These are phyloP conservation scores for Fusarium austroafricanum DNA, from an alignment of 2,329 filamentous ascomycete species.

Conservation along the genomic window DNA sequence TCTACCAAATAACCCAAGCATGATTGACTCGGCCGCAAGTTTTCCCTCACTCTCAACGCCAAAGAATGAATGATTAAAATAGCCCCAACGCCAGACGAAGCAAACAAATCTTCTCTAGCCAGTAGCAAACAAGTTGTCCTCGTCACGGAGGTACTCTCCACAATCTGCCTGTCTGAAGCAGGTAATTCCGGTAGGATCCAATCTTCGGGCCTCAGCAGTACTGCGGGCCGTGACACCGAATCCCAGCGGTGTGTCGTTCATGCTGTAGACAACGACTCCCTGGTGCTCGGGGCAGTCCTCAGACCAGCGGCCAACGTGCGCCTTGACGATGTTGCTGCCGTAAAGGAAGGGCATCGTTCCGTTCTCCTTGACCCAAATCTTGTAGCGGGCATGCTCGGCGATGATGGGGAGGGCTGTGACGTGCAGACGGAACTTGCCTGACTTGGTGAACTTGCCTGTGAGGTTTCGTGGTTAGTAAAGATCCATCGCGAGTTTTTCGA, in stretches of 20 bases:
- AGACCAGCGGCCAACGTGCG: constrained; percentile 80
- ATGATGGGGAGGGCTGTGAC: constrained; percentile 90
- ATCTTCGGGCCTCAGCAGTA: constrained; percentile 81
- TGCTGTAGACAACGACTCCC: constrained; percentile 88
- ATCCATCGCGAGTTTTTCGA: not conserved
- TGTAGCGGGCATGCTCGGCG: constrained; percentile 91
- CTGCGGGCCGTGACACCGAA: constrained; percentile 93
- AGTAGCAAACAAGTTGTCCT: constrained; percentile 72
- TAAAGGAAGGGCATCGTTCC: constrained; percentile 98
- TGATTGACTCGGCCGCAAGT: constrained; percentile 28
- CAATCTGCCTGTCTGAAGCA: constrained; percentile 93
- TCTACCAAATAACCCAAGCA: constrained; percentile 41
- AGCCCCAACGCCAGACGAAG: constrained; percentile 45
- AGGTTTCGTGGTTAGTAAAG: constrained; percentile 20
- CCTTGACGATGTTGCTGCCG: constrained; percentile 84
- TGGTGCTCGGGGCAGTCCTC: constrained; percentile 95
- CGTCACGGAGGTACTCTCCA: constrained; percentile 93
- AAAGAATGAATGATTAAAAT: constrained; percentile 37
- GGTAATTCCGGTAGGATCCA: constrained; percentile 91
- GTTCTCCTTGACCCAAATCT: constrained; percentile 96
- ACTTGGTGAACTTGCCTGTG: constrained; percentile 92
- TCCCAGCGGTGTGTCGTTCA: constrained; percentile 93
- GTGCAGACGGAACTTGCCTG: constrained; percentile 93
- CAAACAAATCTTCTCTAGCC: constrained; percentile 50
- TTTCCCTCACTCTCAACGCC: constrained; percentile 39